These are phyloP conservation scores for Coleophoma eucalyptorum DNA, from an alignment of 2,329 filamentous ascomycete genomes.

Conservation along the genomic window DNA sequence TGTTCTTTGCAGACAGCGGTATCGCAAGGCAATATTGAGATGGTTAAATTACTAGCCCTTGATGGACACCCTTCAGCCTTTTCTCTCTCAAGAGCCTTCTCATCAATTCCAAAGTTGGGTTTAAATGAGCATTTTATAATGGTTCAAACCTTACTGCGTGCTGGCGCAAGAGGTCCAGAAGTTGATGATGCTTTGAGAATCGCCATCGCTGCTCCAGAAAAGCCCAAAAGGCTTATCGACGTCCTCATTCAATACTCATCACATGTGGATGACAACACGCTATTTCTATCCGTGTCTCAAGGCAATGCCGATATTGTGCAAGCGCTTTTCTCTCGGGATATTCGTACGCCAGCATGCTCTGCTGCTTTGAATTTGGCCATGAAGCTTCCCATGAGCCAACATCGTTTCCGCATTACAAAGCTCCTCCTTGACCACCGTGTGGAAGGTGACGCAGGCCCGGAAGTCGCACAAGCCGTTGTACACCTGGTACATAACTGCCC, in stretches of 20 bases:
- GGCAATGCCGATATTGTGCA: constrained; percentile 5
- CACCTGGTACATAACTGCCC: constrained; percentile 38
- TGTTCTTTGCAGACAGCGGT: constrained; percentile 16
- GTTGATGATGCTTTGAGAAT: constrained; percentile 7
- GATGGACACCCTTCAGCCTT: constrained; percentile 10
- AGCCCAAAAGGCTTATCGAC: constrained; percentile 8
- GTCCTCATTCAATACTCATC: constrained; percentile 8
- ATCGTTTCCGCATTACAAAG: constrained; percentile 41
- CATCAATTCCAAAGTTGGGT: constrained; percentile 6
- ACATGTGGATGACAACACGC: constrained; percentile 4
- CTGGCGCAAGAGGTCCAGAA: constrained; percentile 11
- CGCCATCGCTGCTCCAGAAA: constrained; percentile 1
- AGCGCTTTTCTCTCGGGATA: constrained; percentile 3
- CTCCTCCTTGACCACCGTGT: constrained; percentile 42
- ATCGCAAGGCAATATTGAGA: constrained; percentile 3
- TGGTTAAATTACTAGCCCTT: constrained; percentile 9
- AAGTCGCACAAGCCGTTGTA: constrained; percentile 40
- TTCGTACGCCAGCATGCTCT: constrained; percentile 1
- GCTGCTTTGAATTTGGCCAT: constrained; percentile 44
- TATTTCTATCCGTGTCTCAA: constrained; percentile 7
- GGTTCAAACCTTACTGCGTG: constrained; percentile 8
- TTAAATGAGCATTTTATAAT: constrained; percentile 6
- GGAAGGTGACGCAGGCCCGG: constrained; percentile 12
- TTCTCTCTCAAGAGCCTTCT: constrained; percentile 10
- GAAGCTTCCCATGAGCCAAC: constrained; percentile 35